phyloP scores from a whole-genome alignment of 345 rosid genomes.

The Anacardium occidentale region DNA sequence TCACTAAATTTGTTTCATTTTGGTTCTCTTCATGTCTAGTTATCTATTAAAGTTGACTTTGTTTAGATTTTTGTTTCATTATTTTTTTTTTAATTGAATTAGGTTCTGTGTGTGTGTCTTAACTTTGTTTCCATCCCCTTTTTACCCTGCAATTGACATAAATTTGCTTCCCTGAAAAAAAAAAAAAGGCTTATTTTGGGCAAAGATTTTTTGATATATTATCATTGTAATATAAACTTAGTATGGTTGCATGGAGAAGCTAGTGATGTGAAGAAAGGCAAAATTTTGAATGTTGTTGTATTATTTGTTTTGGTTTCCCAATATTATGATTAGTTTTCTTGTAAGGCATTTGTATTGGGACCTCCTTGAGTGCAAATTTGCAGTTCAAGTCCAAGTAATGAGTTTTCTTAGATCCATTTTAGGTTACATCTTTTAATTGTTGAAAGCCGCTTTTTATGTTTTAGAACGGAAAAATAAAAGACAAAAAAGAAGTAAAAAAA shows the following conservation, averaged over 20 bases:
- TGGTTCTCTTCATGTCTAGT: neutral
- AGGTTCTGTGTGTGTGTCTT: neutral
- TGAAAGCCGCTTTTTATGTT: neutral
- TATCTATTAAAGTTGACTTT: neutral
- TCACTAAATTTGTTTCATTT: neutral
- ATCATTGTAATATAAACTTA: neutral
- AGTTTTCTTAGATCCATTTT: neutral
- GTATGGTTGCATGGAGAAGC: neutral
- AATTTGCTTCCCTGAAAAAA: neutral
- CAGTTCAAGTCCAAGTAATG: neutral
- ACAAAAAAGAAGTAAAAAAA: neutral
- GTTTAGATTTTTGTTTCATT: neutral
- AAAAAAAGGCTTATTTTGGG: neutral
- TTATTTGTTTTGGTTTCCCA: neutral
- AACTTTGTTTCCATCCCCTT: neutral
- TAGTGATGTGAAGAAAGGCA: neutral
- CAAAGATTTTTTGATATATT: neutral
- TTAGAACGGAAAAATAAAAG: neutral
- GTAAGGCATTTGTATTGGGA: neutral
- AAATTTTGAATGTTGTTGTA: neutral
- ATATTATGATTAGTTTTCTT: neutral
- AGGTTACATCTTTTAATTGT: neutral
- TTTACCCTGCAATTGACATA: neutral
- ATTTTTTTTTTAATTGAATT: neutral
- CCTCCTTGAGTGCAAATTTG: neutral